Conservation (phyloP, 176 grass and related monocot species). For the Aegilops sharonensis region DNA sequence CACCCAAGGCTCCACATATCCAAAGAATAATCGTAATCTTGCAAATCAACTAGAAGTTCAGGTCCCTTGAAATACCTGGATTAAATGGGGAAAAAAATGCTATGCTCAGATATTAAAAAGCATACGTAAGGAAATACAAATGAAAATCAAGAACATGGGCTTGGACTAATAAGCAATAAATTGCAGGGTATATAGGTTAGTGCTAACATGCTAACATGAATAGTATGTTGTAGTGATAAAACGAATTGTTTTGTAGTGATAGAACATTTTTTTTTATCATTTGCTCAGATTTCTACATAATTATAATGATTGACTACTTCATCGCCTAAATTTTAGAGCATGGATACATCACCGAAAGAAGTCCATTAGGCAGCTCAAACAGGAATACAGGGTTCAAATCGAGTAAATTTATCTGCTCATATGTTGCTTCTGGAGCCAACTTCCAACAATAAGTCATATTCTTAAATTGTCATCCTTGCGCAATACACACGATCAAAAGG, state of each 20-base stretch:
- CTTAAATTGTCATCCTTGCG: background rate
- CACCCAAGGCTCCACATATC: slow-evolving; percentile 98
- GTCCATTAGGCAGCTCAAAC: slow-evolving; percentile 14
- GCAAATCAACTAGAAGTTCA: slow-evolving; percentile 91
- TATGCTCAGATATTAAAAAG: slow-evolving; percentile 13
- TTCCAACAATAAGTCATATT: background rate
- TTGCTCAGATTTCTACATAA: background rate
- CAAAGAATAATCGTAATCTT: slow-evolving; percentile 94
- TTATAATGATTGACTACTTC: background rate
- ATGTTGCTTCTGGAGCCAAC: slow-evolving; percentile 2
- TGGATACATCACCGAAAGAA: background rate
- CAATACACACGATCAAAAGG: background rate
- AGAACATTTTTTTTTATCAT: background rate
- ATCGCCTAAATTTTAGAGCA: background rate
- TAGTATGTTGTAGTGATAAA: background rate
- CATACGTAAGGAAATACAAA: background rate
- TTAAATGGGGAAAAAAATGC: slow-evolving; percentile 9
- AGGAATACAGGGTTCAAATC: background rate
- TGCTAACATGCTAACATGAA: background rate
- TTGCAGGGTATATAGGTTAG: background rate
- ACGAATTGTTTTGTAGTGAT: too few relatives aligned
- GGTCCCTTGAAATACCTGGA: slow-evolving; percentile 92
- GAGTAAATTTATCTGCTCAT: background rate
- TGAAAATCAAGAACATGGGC: slow-evolving; percentile 20
- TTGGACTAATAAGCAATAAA: slow-evolving; percentile 10